A percentile compares a stretch with the other conserved stretches of the same genome.
These are phyloP conservation scores for Arthroderma uncinatum DNA, from an alignment of 2,329 filamentous ascomycete genomes.

Conservation along the genomic window DNA sequence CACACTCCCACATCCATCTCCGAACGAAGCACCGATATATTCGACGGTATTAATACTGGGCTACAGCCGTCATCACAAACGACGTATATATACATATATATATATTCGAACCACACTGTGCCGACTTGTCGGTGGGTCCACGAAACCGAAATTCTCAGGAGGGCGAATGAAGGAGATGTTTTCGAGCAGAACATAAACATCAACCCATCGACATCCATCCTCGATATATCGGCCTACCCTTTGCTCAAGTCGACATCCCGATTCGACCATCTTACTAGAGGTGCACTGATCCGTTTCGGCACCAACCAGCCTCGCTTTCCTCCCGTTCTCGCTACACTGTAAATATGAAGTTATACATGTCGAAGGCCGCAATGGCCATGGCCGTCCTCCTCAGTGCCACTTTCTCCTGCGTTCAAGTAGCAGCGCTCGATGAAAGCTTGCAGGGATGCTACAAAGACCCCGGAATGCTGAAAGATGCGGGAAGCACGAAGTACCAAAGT, in stretches of 20 bases:
- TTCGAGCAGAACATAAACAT: neutral
- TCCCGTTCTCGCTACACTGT: neutral
- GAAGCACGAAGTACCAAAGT: constrained; percentile 42
- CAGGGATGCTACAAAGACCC: constrained; percentile 44
- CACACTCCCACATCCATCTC: neutral
- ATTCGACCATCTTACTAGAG: neutral
- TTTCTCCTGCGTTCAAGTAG: neutral
- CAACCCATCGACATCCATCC: neutral
- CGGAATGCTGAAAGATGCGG: constrained; percentile 39
- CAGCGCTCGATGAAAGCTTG: neutral
- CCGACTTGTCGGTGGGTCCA: neutral
- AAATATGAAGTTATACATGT: constrained; percentile 9
- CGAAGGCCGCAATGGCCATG: constrained; percentile 7
- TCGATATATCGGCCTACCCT: neutral
- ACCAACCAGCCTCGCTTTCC: neutral
- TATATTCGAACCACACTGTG: neutral
- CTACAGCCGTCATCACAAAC: neutral
- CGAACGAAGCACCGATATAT: neutral
- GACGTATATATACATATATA: neutral
- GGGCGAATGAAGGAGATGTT: neutral
- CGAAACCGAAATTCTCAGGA: neutral
- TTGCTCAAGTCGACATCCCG: neutral
- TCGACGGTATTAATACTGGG: neutral
- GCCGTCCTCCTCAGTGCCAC: constrained; percentile 7
- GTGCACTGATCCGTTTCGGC: neutral